Evolutionary conservation across 768 basidiomycete genomes (phyloP).

Genomic region (Termitomyces sp.): DNA sequence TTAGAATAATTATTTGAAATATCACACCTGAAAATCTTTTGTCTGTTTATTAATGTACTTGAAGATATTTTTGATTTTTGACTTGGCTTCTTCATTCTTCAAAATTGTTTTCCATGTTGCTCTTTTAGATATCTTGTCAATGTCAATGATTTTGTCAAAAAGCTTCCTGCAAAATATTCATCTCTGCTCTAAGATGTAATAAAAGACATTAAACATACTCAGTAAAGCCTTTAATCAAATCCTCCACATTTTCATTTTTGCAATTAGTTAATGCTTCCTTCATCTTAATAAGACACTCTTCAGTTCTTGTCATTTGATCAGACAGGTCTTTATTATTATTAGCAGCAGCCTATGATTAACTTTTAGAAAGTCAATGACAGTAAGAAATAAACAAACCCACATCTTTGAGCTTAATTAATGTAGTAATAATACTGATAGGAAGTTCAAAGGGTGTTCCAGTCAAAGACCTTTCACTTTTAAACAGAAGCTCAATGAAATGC

Average conservation of each 20-base stretch:
- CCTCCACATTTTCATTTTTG: not conserved
- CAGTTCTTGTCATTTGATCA: not conserved
- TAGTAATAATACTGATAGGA: not conserved
- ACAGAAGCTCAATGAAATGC: not conserved
- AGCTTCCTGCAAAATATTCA: too few species aligned
- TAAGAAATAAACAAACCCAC: not conserved
- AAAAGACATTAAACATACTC: not conserved
- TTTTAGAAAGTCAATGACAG: not conserved
- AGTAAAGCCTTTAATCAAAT: not conserved
- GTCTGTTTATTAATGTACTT: slow-evolving; percentile 8
- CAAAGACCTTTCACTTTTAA: not conserved
- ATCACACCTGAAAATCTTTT: slow-evolving; percentile 13
- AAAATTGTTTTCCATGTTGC: slow-evolving; percentile 5
- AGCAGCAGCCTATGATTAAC: not conserved
- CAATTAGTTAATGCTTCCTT: too few species aligned
- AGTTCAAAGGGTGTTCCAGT: not conserved
- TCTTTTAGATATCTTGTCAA: too few species aligned
- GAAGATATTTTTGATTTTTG: too few species aligned
- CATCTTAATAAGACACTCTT: not conserved
- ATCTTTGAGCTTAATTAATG: not conserved
- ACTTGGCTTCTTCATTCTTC: slow-evolving; percentile 7
- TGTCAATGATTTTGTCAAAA: too few species aligned
- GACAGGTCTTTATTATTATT: not conserved
- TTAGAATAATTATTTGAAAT: too few species aligned
- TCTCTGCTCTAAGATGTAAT: too few species aligned